Conservation (phyloP, 1,139 yeast genomes). For the Lodderomyces jiufengensis region DNA sequence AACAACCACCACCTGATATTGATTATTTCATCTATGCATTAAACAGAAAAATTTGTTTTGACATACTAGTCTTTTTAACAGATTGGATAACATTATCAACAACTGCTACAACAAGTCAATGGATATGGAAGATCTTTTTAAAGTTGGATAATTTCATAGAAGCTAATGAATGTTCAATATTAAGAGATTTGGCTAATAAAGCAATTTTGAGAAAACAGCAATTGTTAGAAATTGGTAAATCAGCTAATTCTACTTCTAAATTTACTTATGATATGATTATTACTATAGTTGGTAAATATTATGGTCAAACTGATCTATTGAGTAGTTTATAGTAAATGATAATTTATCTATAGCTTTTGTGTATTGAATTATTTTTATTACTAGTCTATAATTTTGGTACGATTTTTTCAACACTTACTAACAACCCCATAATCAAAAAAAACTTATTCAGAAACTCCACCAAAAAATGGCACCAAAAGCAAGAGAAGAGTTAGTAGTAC, state of each 20-base stretch:
- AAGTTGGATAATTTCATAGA: constrained; percentile 35
- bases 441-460: neutral
- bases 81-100: constrained; percentile 36
- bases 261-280: constrained; percentile 34
- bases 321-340: neutral
- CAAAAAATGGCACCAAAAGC: constrained; percentile 27
- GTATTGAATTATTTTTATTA: too few species aligned
- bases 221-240: constrained; percentile 10
- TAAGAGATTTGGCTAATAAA: constrained; percentile 39
- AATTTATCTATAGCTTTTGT: neutral
- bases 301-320: constrained; percentile 34
- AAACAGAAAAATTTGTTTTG: constrained; percentile 33
- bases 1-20: constrained; percentile 25
- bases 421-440: too few species aligned
- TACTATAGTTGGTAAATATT: constrained; percentile 32
- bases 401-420: neutral
- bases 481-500: constrained; percentile 38
- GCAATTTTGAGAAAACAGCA: constrained; percentile 27
- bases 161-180: constrained; percentile 30
- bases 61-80: constrained; percentile 33
- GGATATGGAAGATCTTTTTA: constrained; percentile 37
- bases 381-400: too few species aligned
- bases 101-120: constrained; percentile 28
- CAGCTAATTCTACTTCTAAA: constrained; percentile 7
- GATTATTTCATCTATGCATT: constrained; percentile 19